Base-by-base conservation (phyloP, 2,329 filamentous ascomycete species). In the Akanthomyces muscarius region DNA sequence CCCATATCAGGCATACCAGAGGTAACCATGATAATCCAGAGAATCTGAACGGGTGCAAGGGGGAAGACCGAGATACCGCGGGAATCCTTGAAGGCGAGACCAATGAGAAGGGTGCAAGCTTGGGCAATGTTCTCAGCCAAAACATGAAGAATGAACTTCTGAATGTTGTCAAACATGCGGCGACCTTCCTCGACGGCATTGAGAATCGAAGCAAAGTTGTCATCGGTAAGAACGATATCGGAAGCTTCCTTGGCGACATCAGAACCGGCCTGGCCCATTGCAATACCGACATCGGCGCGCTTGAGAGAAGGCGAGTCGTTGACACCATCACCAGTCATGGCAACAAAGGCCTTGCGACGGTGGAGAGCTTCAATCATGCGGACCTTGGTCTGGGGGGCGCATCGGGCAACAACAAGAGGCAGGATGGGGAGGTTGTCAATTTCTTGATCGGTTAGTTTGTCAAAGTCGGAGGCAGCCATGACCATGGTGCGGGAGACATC, bases 1-100 rank as follows among this genome's bases (percentile, higher is more conserved):
- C 88, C 89, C 86, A 91, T 90, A 66, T 90, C 89, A 4, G 89
- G 88, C 69, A 91, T 81, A 55, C 85, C 86, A 38, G 87, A 90
- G 0, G 89, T 91, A 62, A 91, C 82, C 88, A 91, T 91, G 69
- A 91, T 91, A 65, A 92, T 87, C 89, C 88, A 91, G 48, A 91
- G 79, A 66, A 91, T 89, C 67, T 91, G 85, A n/a, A 91, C 86
- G 0, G 89, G 89, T 0, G 87, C 80, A 16, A 91, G 80, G 0
- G 88, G 88, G 70, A 91, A 91, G 5, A 91, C 87, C 0, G 88
- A 90, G 28, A 89, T 75, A 1, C 81, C 78, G 16, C 77, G 78
- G 4, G 72, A 68, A 66, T 91, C 89, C 74, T 91, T 90, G 77
- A 91, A 90, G 0, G 78, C 85, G 4, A 91, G 79, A 61, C 88